Base-by-base conservation (phyloP, 2,329 filamentous ascomycete genomes). In the Epichloe scottii region DNA sequence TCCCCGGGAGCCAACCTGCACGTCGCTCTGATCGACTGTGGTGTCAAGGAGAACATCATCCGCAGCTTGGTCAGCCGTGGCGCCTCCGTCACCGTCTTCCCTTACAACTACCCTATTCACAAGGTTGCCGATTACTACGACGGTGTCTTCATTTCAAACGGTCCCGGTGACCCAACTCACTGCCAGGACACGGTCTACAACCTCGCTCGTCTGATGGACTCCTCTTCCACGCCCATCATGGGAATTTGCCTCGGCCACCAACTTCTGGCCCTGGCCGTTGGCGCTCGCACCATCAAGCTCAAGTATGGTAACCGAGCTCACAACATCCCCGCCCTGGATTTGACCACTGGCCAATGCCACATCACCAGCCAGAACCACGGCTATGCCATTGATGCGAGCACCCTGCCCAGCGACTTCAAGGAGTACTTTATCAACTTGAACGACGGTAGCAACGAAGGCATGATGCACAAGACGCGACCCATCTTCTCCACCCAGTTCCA, bases 401-500 rank as follows among this genome's bases (percentile, higher is more conserved):
- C 89, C 11, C 76, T 98, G 40, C 81, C 87, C 50, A 75, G 72
- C 51, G 89, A 96, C 38, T 98, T 89, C 82, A 93, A 90, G 77
- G 91, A 95, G 69, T 97, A 95, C 78, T 98, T 97, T 67, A 85
- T 95, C 70, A 97, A 98, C 77, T 77, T 97, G 58, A 98, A 97
- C 71, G 93, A 98, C 65, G 88, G 89, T 55, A 91, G 86, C 69
- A 98, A 98, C 69, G 93, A 98, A 76, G 91, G 87, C 54, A 89
- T 98, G 82, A 89, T 96, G 67, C 93, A 98, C 79, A 89, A 86
- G 72, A 86, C 87, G 53, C 87, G 91, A 37, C 93, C 93, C 56
- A 98, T 98, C 67, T 97, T 98, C 79, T 91, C 87, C 57, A 95
- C 90, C 23, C 93, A 98, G 71, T 98, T 98, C 82, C 93, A 98